Evolutionary conservation across 2,329 filamentous ascomycete species (phyloP).

Genomic region (Trichoderma atrobrunneum): DNA sequence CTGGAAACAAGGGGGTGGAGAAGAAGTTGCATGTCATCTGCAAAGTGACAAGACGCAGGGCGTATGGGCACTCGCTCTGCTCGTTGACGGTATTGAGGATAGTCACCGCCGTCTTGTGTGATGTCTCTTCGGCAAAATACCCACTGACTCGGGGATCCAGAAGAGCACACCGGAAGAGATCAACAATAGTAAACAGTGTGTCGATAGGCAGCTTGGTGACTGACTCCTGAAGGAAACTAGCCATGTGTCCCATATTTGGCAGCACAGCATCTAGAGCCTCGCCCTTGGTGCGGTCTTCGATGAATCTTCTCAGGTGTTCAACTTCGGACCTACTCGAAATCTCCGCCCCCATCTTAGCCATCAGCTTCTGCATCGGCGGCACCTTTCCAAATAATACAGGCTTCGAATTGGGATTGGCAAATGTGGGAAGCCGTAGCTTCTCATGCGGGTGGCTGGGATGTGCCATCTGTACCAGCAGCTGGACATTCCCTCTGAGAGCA

Average conservation of each 20-base stretch:
- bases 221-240: slow-evolving; percentile 56
- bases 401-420: slow-evolving; percentile 61
- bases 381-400: slow-evolving; percentile 73
- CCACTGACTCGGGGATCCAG: slow-evolving; percentile 75
- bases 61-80: slow-evolving; percentile 66
- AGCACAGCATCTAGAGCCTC: slow-evolving; percentile 65
- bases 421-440: slow-evolving; percentile 64
- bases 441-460: slow-evolving; percentile 74
- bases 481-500: slow-evolving; percentile 67
- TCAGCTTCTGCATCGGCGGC: slow-evolving; percentile 78
- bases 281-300: slow-evolving; percentile 58
- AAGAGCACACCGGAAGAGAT: slow-evolving; percentile 76
- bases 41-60: slow-evolving; percentile 76
- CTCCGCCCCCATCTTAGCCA: slow-evolving; percentile 68
- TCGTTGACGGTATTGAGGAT: slow-evolving; percentile 60
- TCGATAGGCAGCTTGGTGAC: slow-evolving; percentile 58
- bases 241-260: slow-evolving; percentile 67
- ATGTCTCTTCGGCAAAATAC: slow-evolving; percentile 74
- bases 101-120: slow-evolving; percentile 59
- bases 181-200: slow-evolving; percentile 75
- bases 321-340: slow-evolving; percentile 59
- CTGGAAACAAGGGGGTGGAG: slow-evolving; percentile 66
- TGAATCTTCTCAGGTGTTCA: slow-evolving; percentile 64
- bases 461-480: slow-evolving; percentile 71
- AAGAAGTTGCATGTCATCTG: slow-evolving; percentile 87